Conservation (phyloP, 140 eudicot species). For the Flaveria floridana region DNA sequence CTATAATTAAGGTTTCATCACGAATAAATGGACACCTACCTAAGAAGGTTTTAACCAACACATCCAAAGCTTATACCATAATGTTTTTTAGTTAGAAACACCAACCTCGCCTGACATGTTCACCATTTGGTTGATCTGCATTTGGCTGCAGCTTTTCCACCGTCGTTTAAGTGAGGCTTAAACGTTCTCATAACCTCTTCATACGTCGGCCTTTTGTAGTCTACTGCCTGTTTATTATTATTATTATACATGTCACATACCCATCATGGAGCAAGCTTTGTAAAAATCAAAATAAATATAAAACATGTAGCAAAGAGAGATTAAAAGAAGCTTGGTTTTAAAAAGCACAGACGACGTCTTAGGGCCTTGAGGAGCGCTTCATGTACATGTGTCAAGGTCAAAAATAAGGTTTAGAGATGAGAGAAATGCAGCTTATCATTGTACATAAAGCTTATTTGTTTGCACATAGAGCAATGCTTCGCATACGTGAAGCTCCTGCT, state of each 20-base stretch:
- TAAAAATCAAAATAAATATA: background rate
- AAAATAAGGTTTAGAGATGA: too few relatives aligned
- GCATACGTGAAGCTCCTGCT: too few relatives aligned
- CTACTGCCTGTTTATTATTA: slow-evolving; percentile 73
- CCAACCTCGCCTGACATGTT: slow-evolving; percentile 29
- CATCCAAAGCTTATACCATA: slow-evolving; percentile 36
- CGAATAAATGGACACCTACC: slow-evolving; percentile 40
- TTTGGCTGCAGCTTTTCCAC: slow-evolving; percentile 70
- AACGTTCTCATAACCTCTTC: slow-evolving; percentile 79
- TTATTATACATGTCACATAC: background rate
- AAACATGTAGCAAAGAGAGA: slow-evolving; percentile 1
- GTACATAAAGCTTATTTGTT: too few relatives aligned
- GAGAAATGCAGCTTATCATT: too few relatives aligned
- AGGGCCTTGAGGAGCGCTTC: background rate
- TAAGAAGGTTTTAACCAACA: slow-evolving; percentile 34
- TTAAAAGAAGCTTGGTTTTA: background rate
- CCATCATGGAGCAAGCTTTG: slow-evolving; percentile 3
- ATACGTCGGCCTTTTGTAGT: slow-evolving; percentile 96
- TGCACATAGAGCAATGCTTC: too few relatives aligned
- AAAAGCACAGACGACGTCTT: too few relatives aligned
- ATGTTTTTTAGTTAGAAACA: slow-evolving; percentile 29
- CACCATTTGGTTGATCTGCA: slow-evolving; percentile 87
- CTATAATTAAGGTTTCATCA: slow-evolving; percentile 27
- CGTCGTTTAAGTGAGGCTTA: slow-evolving; percentile 49
- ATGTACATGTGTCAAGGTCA: background rate